phyloP scores from a whole-genome alignment of 495 filamentous ascomycete genomes.

The Parathielavia hyrcaniae region DNA sequence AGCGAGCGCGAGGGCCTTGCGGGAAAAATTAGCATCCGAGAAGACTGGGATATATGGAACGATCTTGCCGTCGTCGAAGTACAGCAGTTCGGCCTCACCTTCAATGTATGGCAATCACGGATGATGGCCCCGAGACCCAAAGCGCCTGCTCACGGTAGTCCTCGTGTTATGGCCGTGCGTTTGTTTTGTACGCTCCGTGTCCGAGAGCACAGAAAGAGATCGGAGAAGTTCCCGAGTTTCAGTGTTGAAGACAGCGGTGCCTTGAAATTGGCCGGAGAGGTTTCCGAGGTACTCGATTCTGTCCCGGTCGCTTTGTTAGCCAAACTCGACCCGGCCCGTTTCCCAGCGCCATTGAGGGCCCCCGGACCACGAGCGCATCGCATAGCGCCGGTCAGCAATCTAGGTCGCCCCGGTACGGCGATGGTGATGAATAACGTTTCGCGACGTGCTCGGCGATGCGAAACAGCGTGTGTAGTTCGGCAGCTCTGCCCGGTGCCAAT shows the following conservation, averaged over 20 bases:
- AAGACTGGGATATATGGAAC: background rate
- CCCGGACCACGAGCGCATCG: background rate
- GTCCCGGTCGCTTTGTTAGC: background rate
- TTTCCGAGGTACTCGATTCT: background rate
- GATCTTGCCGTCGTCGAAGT: background rate
- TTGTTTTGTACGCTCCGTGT: too few species aligned
- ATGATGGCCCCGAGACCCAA: conserved; percentile 8
- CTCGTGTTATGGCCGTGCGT: too few species aligned
- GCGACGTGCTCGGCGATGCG: too few species aligned
- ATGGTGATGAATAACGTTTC: background rate
- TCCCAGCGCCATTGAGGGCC: background rate
- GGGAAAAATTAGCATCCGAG: background rate
- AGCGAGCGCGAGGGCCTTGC: background rate
- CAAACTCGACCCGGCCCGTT: background rate
- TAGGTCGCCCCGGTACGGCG: background rate
- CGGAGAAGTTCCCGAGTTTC: background rate
- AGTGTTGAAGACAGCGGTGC: too few species aligned
- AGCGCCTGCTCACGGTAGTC: background rate
- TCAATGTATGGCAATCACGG: conserved; percentile 10
- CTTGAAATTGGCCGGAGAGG: background rate
- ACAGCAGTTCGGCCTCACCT: background rate
- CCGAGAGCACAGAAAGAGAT: background rate
- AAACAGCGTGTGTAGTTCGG: too few species aligned
- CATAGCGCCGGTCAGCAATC: background rate
- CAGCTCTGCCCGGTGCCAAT: too few species aligned